Evolutionary conservation across 2,329 filamentous ascomycete genomes (phyloP), one percentile per base, ranked within the genome.

Genomic region (Botryosphaeria dothidea): DNA sequence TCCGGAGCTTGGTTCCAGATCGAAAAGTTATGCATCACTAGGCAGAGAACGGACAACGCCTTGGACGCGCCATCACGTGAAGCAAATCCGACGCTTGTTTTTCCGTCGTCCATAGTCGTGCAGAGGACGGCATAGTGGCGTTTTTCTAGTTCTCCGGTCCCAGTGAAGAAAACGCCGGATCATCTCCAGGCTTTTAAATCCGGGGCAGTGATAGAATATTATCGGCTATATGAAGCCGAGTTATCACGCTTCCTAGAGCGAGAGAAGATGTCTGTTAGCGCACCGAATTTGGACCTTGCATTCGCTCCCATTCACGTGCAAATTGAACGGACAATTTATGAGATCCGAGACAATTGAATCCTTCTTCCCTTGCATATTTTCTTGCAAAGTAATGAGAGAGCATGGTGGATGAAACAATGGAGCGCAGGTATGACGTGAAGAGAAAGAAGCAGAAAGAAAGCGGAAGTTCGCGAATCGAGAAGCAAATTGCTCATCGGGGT

Each of bases 11-110:
- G 46, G n/a, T 29, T 17, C 25, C 17, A 19, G 13, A n/a, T n/a
- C n/a, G n/a, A 36, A 19, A 21, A 58, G 17, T 60, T 60, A 48
- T 60, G 56, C 56, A 46, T 23, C n/a, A n/a, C 56, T 60, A 60
- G 41, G 41, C 41, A 36, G 46, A 23, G 13, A 34, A 60, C 11
- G 25, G 25, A 58, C 25, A 6, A 15, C 31, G 54, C 25, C 23
- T 5, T 45, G 25, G 23, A 46, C 41, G 27, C 56, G 27, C 17
- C n/a, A 13, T 52, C 49, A 52, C 29, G 49, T 52, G 49, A 21
- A 19, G 3, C 3, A 21, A n/a, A 8, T 3, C 29, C 27, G 48
- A 34, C 49, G 17, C 49, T 52, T 34, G 49, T 15, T 52, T 19
- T 17, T 31, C 15, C 15, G 15, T 34, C 19, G 13, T 34, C 49